Percentiles rank a stretch among this genome's conserved stretches.
Evolutionary conservation across 177 flowering plant species (phyloP).

Genomic region (Vitis hybrid): DNA sequence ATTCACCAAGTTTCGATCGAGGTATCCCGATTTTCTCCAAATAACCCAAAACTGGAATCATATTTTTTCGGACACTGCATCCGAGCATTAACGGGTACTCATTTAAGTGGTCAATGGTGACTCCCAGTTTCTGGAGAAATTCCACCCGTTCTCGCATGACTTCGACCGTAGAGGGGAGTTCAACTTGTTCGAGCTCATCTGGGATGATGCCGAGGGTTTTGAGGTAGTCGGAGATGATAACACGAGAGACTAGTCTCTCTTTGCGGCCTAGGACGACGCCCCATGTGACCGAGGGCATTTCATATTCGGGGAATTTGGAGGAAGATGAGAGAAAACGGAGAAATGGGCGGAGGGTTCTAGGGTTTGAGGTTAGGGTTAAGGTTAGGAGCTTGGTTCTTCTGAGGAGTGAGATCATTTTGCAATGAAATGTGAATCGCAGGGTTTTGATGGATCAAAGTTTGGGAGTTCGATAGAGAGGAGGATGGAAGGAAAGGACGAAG

Average conservation of each 20-base stretch:
- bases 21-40: conserved; percentile 77
- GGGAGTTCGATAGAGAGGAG: too few relatives aligned
- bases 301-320: conserved; percentile 70
- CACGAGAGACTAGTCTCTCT: conserved; percentile 75
- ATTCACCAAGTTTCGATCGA: conserved; percentile 68
- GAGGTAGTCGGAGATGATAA: conserved; percentile 76
- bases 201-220: conserved; percentile 71
- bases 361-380: too few relatives aligned
- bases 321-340: conserved; percentile 4
- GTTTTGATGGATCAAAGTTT: too few relatives aligned
- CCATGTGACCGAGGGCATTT: conserved; percentile 94
- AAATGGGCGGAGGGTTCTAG: too few relatives aligned
- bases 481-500: too few relatives aligned
- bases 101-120: conserved; percentile 78
- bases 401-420: too few relatives aligned
- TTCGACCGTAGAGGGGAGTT: conserved; percentile 79
- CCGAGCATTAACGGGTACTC: conserved; percentile 84
- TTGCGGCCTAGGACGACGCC: conserved; percentile 85
- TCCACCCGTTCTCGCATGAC: conserved; percentile 80
- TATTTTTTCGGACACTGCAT: conserved; percentile 77
- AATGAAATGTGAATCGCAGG: too few relatives aligned
- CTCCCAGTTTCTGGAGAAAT: conserved; percentile 75
- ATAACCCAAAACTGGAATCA: conserved; percentile 78
- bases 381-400: too few relatives aligned
- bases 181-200: conserved; percentile 69